A percentile compares a stretch with the other conserved stretches of the same genome.
Conservation (phyloP, 2,329 filamentous ascomycete species). For the Rugonectria rugulosa region DNA sequence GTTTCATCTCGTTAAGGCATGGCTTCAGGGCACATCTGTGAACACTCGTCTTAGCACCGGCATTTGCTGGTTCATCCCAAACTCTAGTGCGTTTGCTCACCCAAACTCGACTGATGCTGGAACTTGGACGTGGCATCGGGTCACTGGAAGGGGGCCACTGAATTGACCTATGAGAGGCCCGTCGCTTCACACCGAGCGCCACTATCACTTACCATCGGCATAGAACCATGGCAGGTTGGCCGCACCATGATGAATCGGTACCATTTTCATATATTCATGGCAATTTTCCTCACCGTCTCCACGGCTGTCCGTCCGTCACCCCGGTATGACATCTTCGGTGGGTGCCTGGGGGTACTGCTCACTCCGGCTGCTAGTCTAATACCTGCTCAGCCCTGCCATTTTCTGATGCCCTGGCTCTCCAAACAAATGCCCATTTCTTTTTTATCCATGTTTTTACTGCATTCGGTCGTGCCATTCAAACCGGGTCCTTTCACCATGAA, state of each 20-base stretch:
- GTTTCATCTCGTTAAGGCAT: constrained; percentile 20
- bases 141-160: constrained; percentile 27
- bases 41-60: not conserved
- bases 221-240: constrained; percentile 30
- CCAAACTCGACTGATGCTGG: constrained; percentile 30
- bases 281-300: constrained; percentile 14
- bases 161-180: constrained; percentile 22
- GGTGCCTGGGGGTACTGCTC: not conserved
- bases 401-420: not conserved
- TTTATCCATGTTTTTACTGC: constrained; percentile 14
- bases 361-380: constrained; percentile 2
- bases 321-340: constrained; percentile 15
- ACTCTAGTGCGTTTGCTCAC: constrained; percentile 28
- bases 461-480: constrained; percentile 4
- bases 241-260: constrained; percentile 11
- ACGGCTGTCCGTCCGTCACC: constrained; percentile 5
- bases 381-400: constrained; percentile 4
- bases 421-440: not conserved
- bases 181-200: constrained; percentile 31
- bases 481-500: constrained; percentile 29
- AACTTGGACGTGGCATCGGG: constrained; percentile 30
- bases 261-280: not conserved
- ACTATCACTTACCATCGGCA: constrained; percentile 36
- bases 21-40: constrained; percentile 4
- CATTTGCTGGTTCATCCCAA: constrained; percentile 15